Base-by-base conservation (phyloP, 73 alveolate species). In the Paramecium tetraurelia region DNA sequence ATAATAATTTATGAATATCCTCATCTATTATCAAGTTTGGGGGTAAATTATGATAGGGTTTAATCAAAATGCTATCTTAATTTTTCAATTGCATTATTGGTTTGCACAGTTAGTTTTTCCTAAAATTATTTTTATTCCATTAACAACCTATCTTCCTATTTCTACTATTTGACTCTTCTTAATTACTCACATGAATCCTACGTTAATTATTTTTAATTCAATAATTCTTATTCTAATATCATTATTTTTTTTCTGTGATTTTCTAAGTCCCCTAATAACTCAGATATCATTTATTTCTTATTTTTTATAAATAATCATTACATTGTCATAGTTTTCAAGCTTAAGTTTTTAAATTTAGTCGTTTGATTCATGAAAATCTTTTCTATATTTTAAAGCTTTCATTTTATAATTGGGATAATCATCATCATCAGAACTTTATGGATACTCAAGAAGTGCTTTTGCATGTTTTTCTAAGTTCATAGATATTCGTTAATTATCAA, bases 301-400 rank as follows among this genome's bases (percentile, higher is more conserved):
- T 59, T 63, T 63, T 11, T 22, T 7, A 40, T 5, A 14, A 31
- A 27, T 63, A 27, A 27, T 18, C 18, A 63, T 31, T 63, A 63
- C 84, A 63, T 63, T 63, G 2, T 63, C 84, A 0, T 27, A 12
- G 24, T 63, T 63, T 63, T 63, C 41, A 3, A 31, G 27, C 24
- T 63, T 63, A 31, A 63, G 46, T 63, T 63, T 63, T 33, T 31
- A 10, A 31, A 63, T 33, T 31, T 31, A 27, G 48, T 27, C 84
- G 14, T 63, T 14, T 31, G 84, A 27, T 63, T 63, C 84, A 31
- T 63, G 46, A 63, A 7, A 63, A 33, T 63, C 84, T 8, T 63
- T 63, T 63, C 84, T 63, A 63, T 63, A 63, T 33, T 63, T 63
- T 63, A 63, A 63, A 24, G 84, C 84, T 24, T 63, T 63, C 84